Evolutionary conservation across 805 yeast genomes (phyloP).

Genomic region (Candida lessepsii): DNA sequence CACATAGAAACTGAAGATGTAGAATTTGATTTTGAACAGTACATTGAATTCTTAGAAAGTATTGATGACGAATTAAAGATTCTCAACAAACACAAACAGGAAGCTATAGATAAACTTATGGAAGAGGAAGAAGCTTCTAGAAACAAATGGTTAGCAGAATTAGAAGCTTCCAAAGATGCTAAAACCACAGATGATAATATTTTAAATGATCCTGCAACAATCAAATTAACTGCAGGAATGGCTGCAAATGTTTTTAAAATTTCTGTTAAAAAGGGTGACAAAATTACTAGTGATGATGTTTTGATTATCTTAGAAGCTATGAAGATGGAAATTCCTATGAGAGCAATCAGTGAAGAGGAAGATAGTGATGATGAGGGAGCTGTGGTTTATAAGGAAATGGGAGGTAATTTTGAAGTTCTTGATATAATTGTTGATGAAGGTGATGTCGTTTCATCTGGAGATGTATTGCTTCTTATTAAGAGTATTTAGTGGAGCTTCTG

Average conservation of each 20-base stretch:
- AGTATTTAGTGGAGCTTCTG: too few species aligned
- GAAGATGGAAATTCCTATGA: slow-evolving; percentile 35
- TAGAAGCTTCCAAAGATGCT: slow-evolving; percentile 19
- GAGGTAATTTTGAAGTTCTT: slow-evolving; percentile 18
- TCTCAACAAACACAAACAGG: slow-evolving; percentile 13
- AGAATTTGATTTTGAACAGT: slow-evolving; percentile 31
- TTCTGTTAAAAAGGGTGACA: slow-evolving; percentile 21
- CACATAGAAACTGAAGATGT: slow-evolving; percentile 23
- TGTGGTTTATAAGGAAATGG: not conserved
- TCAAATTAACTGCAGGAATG: slow-evolving; percentile 25
- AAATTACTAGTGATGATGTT: slow-evolving; percentile 18
- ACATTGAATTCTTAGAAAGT: slow-evolving; percentile 24
- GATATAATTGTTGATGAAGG: slow-evolving; percentile 30
- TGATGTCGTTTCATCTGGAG: slow-evolving; percentile 32
- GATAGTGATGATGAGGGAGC: slow-evolving; percentile 17
- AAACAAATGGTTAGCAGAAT: slow-evolving; percentile 23
- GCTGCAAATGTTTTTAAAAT: slow-evolving; percentile 33
- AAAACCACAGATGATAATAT: slow-evolving; percentile 14
- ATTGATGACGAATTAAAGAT: slow-evolving; percentile 24
- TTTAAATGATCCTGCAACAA: slow-evolving; percentile 21
- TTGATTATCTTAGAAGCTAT: slow-evolving; percentile 30
- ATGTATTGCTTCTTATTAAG: slow-evolving; percentile 13
- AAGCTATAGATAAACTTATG: slow-evolving; percentile 14
- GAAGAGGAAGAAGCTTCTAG: slow-evolving; percentile 20
- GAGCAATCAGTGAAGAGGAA: slow-evolving; percentile 17